A percentile compares a stretch with the other conserved stretches of the same genome.
phyloP scores from a whole-genome alignment of 208 protist species.

The Trypanosoma boissoni region DNA sequence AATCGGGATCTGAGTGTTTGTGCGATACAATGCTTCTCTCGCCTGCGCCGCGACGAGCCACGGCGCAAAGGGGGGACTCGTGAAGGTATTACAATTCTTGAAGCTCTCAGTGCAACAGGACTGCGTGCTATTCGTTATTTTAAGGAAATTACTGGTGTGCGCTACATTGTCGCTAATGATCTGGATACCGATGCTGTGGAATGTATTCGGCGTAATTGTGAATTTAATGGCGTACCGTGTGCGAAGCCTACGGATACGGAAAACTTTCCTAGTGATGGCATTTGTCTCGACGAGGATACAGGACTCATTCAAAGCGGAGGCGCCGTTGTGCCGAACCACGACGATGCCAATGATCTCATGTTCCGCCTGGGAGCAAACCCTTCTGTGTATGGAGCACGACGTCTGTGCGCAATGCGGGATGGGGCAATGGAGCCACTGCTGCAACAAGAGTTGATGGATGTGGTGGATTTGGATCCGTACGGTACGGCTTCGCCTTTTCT shows the following conservation, averaged over 20 bases:
- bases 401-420: constrained; percentile 32
- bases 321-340: constrained; percentile 88
- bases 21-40: constrained; percentile 86
- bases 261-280: constrained; percentile 64
- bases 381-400: constrained; percentile 39
- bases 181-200: constrained; percentile 93
- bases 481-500: constrained; percentile 97
- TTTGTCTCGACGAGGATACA: constrained; percentile 29
- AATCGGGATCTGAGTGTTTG: constrained; percentile 98
- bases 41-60: constrained; percentile 43
- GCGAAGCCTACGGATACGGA: constrained; percentile 55
- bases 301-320: constrained; percentile 37
- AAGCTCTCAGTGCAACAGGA: constrained; percentile 97
- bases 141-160: constrained; percentile 95
- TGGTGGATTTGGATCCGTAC: constrained; percentile 99
- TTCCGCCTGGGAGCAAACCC: constrained; percentile 74
- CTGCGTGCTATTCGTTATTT: constrained; percentile 97
- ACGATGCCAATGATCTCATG: constrained; percentile 93
- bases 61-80: constrained; percentile 56
- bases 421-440: constrained; percentile 55
- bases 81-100: constrained; percentile 93
- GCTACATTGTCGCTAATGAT: constrained; percentile 98
- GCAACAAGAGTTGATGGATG: constrained; percentile 92
- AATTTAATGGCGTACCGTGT: constrained; percentile 91
- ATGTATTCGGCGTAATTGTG: constrained; percentile 94